Percentiles rank a stretch among this genome's conserved stretches.
Conservation (phyloP, 345 rosid species). For the Populus nigra region DNA sequence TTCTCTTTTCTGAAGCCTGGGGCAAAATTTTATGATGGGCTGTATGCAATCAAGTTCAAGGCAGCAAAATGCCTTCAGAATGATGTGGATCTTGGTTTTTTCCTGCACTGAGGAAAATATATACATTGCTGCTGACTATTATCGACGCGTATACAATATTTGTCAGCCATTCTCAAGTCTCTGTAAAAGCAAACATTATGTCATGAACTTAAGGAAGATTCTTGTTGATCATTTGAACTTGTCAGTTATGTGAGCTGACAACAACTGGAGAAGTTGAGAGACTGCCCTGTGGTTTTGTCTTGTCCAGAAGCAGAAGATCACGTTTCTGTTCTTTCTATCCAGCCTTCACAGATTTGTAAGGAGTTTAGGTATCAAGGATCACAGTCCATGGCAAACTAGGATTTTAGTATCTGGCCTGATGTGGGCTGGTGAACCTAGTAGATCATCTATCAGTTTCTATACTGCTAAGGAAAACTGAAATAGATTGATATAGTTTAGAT, state of each 20-base stretch:
- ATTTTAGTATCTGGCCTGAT: too few relatives aligned
- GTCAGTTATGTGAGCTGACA: slow-evolving; percentile 29
- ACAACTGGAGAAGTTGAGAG: slow-evolving; percentile 34
- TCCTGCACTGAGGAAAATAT: not conserved
- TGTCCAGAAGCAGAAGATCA: slow-evolving; percentile 11
- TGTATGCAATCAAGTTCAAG: not conserved
- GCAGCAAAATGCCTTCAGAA: not conserved
- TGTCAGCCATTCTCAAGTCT: not conserved
- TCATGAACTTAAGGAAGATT: not conserved
- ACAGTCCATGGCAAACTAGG: not conserved
- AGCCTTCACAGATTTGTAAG: slow-evolving; percentile 8
- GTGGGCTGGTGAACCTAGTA: too few relatives aligned
- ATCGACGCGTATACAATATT: not conserved
- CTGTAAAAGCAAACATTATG: too few relatives aligned
- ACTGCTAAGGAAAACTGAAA: not conserved
- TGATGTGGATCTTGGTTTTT: not conserved
- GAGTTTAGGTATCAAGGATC: not conserved
- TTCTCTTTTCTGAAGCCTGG: not conserved
- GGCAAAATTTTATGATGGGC: not conserved
- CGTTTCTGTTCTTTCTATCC: slow-evolving; percentile 17
- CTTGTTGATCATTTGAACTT: not conserved
- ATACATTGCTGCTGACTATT: not conserved
- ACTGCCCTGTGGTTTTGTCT: slow-evolving; percentile 12
- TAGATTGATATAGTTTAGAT: not conserved
- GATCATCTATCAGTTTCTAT: not conserved